Evolutionary conservation across 768 basidiomycete species (phyloP), one percentile per base, ranked within the genome.

Genomic region (Clavulina sp.): DNA sequence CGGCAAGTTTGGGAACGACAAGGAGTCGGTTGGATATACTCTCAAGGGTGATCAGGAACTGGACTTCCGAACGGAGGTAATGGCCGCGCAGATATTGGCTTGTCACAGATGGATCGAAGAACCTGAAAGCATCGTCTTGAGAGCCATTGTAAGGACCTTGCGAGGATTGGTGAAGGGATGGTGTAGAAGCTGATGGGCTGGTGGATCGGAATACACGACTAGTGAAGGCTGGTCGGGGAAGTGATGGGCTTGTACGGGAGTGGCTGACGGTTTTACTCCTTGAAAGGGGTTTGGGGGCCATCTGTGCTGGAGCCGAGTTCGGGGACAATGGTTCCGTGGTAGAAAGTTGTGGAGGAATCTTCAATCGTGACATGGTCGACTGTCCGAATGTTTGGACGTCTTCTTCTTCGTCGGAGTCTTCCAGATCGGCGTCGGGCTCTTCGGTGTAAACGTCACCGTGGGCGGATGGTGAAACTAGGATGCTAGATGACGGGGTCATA

Each of bases 21-120:
- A 99, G 68, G 33, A 99, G 73, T 48, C 86, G 75, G 61, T 93
- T 93, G 57, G 81, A 88, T 59, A 99, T 92, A 61, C 80, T 84
- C 64, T 97, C 93, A 46, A 99, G 73, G 18, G 78, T 74, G 46
- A 91, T 74, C 49, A 96, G 64, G 65, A 96, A 95, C 68, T 82
- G 77, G 60, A 81, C 88, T 78, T 81, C 84, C 5, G 84, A 84
- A 33, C 84, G 77, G 66, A 81, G 89, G 64, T 86, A 93, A 61
- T 96, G 85, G 48, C 81, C 79, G 49, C 86, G 73, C 13, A 95
- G 68, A 29, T 93, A 72, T 56, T 81, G 76, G 9, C 71, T 66
- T 62, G 89, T 87, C 5, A 80, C 73, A 31, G 72, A 65, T 19
- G 67, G 52, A 60, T 82, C 81, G 58, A 89, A 91, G 57, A 69